phyloP scores from a whole-genome alignment of 352 stramenopile species.

The Pythium brachiatum region DNA sequence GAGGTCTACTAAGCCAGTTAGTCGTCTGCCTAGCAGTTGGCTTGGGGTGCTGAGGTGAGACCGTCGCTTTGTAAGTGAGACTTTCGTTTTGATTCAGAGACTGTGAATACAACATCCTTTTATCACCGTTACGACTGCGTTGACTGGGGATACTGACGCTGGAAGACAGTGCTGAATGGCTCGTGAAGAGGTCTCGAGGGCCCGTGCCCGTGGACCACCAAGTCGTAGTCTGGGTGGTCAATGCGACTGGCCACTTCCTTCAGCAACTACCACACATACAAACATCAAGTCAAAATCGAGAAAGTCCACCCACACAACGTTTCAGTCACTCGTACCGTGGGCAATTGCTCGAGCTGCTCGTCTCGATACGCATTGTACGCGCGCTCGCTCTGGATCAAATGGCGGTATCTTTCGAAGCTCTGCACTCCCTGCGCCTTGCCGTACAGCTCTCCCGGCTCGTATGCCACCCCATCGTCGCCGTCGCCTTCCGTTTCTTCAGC shows the following conservation, averaged over 20 bases:
- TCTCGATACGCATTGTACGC: slow-evolving; percentile 51
- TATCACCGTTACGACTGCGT: not conserved
- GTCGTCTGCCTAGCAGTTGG: no score
- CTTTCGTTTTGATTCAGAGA: not conserved
- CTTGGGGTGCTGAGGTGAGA: not conserved
- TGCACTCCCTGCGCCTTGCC: slow-evolving; percentile 32
- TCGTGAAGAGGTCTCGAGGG: slow-evolving; percentile 41
- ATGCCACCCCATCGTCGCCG: slow-evolving; percentile 20
- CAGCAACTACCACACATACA: slow-evolving; percentile 32
- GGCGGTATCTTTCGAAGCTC: slow-evolving; percentile 56
- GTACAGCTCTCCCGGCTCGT: slow-evolving; percentile 41
- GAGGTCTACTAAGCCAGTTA: slow-evolving; percentile 70
- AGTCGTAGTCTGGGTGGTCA: slow-evolving; percentile 37
- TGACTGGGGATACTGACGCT: not conserved
- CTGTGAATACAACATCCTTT: not conserved
- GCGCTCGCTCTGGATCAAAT: slow-evolving; percentile 57
- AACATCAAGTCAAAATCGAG: slow-evolving; percentile 16
- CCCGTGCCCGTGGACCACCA: slow-evolving; percentile 56
- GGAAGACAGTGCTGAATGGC: slow-evolving; percentile 3
- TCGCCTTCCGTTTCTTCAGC: not conserved
- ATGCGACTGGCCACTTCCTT: slow-evolving; percentile 34
- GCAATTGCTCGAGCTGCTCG: slow-evolving; percentile 45
- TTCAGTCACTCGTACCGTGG: slow-evolving; percentile 36
- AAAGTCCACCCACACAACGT: slow-evolving; percentile 14
- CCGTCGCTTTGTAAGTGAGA: not conserved